Percentiles rank a stretch among this genome's conserved stretches.
Evolutionary conservation across 768 basidiomycete species (phyloP).

Genomic region (Lactarius hatsudake): DNA sequence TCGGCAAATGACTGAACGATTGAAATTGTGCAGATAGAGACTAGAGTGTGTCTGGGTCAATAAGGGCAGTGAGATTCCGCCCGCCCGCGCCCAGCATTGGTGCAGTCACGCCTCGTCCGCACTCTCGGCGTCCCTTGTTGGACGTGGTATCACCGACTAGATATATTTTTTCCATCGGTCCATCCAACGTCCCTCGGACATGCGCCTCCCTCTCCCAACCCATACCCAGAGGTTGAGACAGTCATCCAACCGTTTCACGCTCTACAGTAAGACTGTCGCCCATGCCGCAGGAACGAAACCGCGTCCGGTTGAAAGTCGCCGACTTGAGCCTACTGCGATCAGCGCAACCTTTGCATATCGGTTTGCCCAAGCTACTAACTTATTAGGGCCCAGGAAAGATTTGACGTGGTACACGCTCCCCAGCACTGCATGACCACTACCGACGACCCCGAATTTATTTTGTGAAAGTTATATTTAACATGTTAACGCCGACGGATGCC

Average conservation of each 20-base stretch:
- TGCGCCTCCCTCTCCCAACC: slow-evolving; percentile 59
- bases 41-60: slow-evolving; percentile 32
- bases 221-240: slow-evolving; percentile 60
- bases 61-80: slow-evolving; percentile 43
- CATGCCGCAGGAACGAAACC: slow-evolving; percentile 64
- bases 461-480: no score
- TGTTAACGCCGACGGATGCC: background rate
- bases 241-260: slow-evolving; percentile 43
- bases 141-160: slow-evolving; percentile 29
- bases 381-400: slow-evolving; percentile 42
- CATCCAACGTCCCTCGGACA: slow-evolving; percentile 62
- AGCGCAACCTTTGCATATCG: slow-evolving; percentile 50
- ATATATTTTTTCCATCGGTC: slow-evolving; percentile 61
- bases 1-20: slow-evolving; percentile 43
- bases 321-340: background rate
- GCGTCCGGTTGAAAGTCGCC: slow-evolving; percentile 27
- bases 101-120: slow-evolving; percentile 23
- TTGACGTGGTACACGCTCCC: background rate
- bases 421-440: background rate
- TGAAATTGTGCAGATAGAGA: slow-evolving; percentile 45
- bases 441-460: background rate
- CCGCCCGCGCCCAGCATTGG: slow-evolving; percentile 37
- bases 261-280: slow-evolving; percentile 42
- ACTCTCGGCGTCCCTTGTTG: no score
- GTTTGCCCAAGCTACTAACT: slow-evolving; percentile 38